Evolutionary conservation across 352 stramenopile genomes (phyloP).

Genomic region (Globisporangium splendens): DNA sequence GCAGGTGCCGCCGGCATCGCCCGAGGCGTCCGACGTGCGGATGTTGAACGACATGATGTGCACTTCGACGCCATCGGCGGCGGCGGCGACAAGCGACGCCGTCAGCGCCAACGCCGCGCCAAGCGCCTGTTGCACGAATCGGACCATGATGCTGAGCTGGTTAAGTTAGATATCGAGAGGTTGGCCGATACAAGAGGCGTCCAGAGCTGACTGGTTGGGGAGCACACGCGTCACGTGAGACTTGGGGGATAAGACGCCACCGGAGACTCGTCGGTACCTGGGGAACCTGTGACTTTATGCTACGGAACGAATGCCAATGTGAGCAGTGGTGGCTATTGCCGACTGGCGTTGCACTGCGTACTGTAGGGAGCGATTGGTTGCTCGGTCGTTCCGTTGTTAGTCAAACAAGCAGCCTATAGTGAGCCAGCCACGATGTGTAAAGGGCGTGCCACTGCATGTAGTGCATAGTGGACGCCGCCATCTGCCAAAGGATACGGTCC

Average conservation of each 20-base stretch:
- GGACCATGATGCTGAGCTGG: slow-evolving; percentile 2
- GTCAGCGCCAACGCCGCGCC: slow-evolving; percentile 9
- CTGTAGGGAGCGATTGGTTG: too few relatives aligned
- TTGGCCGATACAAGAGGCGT: not conserved
- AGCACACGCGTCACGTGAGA: too few relatives aligned
- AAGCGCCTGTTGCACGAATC: not conserved
- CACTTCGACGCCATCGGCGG: slow-evolving; percentile 38
- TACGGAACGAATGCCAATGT: too few relatives aligned
- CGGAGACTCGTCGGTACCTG: too few relatives aligned
- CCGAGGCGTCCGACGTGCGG: slow-evolving; percentile 55
- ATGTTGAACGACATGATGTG: slow-evolving; percentile 81
- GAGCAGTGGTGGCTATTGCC: too few relatives aligned
- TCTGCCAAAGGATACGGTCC: not conserved
- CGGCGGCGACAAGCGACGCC: slow-evolving; percentile 15
- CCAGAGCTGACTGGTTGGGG: not conserved
- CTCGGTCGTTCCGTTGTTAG: too few relatives aligned
- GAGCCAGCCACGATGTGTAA: not conserved
- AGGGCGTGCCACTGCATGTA: slow-evolving; percentile 6
- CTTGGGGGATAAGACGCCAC: too few relatives aligned
- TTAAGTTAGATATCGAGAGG: not conserved
- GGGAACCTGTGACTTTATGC: too few relatives aligned
- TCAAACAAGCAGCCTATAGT: not conserved
- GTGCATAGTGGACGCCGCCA: not conserved
- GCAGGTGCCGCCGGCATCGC: slow-evolving; percentile 35
- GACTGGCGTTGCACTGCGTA: too few relatives aligned